Base-by-base conservation (phyloP, 2,329 filamentous ascomycete species). In the Monilinia laxa region DNA sequence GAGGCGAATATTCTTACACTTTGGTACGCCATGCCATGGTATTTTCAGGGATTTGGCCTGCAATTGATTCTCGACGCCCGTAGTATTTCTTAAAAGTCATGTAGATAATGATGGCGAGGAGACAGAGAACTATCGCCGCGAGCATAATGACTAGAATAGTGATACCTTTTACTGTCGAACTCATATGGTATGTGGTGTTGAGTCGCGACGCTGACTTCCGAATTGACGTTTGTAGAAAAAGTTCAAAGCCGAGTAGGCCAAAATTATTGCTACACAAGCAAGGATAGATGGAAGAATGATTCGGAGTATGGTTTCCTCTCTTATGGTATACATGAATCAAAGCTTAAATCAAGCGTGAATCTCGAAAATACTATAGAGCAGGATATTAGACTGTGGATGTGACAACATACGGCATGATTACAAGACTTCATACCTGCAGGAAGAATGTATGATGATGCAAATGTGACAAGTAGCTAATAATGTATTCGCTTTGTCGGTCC, bases 221-320 rank as follows among this genome's bases (percentile, higher is more conserved):
- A 65, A 65, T 60, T 65, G 55, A 35, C 57, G 64, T 45, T 53
- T 60, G 64, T 65, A 65, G 55, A 65, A 62, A 59, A 65, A 59
- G 47, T 62, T 65, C 35, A 60, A 45, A 25, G 55, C 64, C 40
- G 64, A 60, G 25, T 65, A 65, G 45, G 55, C 56, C 28, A 65
- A 40, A 45, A 65, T 65, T 3, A 62, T 65, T 28, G 47, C 64
- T 38, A 65, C 47, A 65, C 64, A 65, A 4, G 64, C 55, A 28
- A 65, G 25, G 20, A 65, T 65, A 9, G 64, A 58, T 45, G 64
- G 47, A 52, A 65, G 56, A 31, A 65, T 62, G 25, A 65, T 65
- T 31, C 64, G 64, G 18, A 65, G 64, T 56, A 65, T 62, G 9
- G 64, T 65, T 12, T 28, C 25, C 55, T 65, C 64, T 35, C 47